Evolutionary conservation across 352 stramenopile species (phyloP), one percentile per base, ranked within the genome.

Genomic region (Globisporangium abappressorium): DNA sequence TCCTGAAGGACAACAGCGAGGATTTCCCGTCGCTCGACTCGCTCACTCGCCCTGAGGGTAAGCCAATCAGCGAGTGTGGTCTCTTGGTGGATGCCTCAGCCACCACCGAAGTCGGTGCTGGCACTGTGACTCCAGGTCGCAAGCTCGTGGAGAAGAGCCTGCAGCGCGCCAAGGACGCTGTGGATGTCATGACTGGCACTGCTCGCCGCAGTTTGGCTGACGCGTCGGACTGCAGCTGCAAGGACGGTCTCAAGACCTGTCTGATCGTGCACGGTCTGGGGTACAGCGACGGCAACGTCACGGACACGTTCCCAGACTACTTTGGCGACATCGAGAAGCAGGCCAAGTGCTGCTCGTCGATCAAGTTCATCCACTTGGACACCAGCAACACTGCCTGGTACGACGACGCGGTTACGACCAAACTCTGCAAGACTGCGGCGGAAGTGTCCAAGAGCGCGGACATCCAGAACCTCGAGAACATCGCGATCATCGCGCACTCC

Each of bases 401-500:
- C 58, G 59, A 73, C 47, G 68, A 68, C 43, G 56, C 24, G 14
- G 36, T 78, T 4, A 65, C 74, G 0, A 47, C 69, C 7, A 53
- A 66, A 20, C 60, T 78, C 14, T 81, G 74, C 46, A 38, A 66
- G 7, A 69, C 69, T 2, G 74, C 74, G 7, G 24, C 65, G 0
- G 24, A 36, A 12, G 47, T 74, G 6, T 68, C 68, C 26, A 26
- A 33, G n/a, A 64, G 54, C 46, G 64, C 43, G 18, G 54, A 70
- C 22, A 70, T 53, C 22, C 30, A 62, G 30, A 71, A 33, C 28
- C 59, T 80, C n/a, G 60, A 71, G 28, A 70, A 71, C 49, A 18
- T 84, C 1, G 71, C 76, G 15, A 56, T 87, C 11, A 61, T 87
- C 8, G 66, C 72, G 3, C 73, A 87, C 71, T 87, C 79, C 28